Conservation (phyloP, 352 stramenopile genomes). For the Pythium insidiosum region DNA sequence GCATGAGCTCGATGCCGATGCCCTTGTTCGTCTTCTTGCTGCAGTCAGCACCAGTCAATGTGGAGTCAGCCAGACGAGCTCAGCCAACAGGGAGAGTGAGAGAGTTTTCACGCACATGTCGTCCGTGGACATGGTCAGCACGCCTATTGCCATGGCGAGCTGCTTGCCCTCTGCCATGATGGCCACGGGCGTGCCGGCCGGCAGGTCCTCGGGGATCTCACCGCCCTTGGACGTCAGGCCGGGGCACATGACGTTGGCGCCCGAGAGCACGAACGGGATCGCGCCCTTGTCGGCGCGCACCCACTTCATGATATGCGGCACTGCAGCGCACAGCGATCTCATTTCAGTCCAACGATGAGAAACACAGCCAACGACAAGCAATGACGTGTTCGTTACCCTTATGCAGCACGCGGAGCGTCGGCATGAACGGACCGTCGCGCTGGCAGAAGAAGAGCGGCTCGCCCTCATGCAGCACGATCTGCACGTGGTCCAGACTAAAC, state of each 20-base stretch:
- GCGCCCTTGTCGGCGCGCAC: conserved; percentile 95
- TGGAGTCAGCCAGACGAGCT: background rate
- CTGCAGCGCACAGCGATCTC: conserved; percentile 21
- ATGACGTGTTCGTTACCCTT: no score
- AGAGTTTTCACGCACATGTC: conserved; percentile 84
- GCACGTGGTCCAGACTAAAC: conserved; percentile 66
- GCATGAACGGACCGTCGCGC: conserved; percentile 95
- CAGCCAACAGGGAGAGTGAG: background rate
- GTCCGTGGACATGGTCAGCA: conserved; percentile 94
- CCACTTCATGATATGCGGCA: conserved; percentile 90
- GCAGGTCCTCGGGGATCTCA: conserved; percentile 87
- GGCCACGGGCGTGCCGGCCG: conserved; percentile 78
- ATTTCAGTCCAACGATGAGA: no score
- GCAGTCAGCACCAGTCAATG: background rate
- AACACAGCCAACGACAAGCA: no score
- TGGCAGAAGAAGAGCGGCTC: conserved; percentile 96
- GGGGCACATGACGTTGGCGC: conserved; percentile 98
- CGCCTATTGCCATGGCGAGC: conserved; percentile 93
- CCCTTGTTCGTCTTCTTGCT: conserved; percentile 95
- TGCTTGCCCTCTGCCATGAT: conserved; percentile 98
- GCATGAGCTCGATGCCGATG: conserved; percentile 93
- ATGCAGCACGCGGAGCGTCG: conserved; percentile 94
- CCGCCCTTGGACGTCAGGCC: conserved; percentile 94
- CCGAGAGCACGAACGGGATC: conserved; percentile 96
- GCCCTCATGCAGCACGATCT: conserved; percentile 84